A percentile compares a stretch with the other conserved stretches of the same genome.
Evolutionary conservation across 2,329 filamentous ascomycete genomes (phyloP).

Genomic region (Colletotrichum sp.): DNA sequence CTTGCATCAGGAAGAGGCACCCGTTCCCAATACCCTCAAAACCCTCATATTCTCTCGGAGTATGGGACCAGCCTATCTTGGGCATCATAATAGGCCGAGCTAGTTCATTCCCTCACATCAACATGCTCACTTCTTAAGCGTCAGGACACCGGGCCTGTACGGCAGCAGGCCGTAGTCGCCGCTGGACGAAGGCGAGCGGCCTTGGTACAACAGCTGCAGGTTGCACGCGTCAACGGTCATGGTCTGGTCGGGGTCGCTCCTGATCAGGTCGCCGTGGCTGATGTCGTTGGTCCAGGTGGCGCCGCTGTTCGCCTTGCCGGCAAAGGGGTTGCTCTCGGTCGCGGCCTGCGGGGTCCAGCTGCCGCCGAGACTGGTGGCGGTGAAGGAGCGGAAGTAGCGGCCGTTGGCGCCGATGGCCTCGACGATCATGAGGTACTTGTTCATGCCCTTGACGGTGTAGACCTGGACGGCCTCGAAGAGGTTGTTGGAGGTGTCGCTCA

Average conservation of each 20-base stretch:
- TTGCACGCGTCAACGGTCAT: constrained; percentile 69
- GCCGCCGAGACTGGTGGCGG: constrained; percentile 59
- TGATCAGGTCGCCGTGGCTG: constrained; percentile 67
- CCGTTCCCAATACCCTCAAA: neutral
- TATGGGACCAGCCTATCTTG: neutral
- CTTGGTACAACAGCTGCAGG: constrained; percentile 69
- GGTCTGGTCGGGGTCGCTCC: constrained; percentile 63
- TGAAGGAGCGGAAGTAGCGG: constrained; percentile 72
- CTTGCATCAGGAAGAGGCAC: neutral
- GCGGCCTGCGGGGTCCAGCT: constrained; percentile 63
- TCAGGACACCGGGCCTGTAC: constrained; percentile 61
- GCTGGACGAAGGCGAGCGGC: constrained; percentile 45
- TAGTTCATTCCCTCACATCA: neutral
- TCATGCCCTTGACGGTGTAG: constrained; percentile 61
- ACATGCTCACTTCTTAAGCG: constrained; percentile 26
- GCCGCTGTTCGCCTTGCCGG: constrained; percentile 70
- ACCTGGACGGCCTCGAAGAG: constrained; percentile 72
- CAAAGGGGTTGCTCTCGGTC: constrained; percentile 63
- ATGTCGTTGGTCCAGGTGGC: constrained; percentile 72
- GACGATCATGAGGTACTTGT: constrained; percentile 71
- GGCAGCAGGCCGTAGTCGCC: constrained; percentile 57
- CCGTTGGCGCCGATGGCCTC: constrained; percentile 63
- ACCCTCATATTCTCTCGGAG: neutral
- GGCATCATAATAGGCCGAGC: fast-evolving
- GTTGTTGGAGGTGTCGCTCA: constrained; percentile 59